Evolutionary conservation across 768 basidiomycete genomes (phyloP).

Genomic region (Leccinum variicolor): DNA sequence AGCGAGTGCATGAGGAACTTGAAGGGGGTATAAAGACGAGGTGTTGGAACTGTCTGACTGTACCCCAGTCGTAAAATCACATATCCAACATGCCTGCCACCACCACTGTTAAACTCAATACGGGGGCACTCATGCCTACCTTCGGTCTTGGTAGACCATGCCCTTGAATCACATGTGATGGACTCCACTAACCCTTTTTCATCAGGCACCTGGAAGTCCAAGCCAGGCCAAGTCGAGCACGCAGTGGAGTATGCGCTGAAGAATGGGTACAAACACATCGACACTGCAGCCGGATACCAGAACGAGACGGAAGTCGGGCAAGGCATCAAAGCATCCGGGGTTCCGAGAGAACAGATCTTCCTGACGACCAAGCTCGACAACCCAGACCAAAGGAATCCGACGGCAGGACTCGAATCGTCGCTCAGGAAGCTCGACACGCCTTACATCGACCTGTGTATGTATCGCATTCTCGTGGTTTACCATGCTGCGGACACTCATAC

Average conservation of each 20-base stretch:
- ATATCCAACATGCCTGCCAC: slow-evolving; percentile 44
- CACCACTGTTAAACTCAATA: slow-evolving; percentile 62
- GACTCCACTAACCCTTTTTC: not conserved
- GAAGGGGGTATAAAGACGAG: slow-evolving; percentile 2
- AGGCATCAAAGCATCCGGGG: slow-evolving; percentile 71
- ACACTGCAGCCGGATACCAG: slow-evolving; percentile 64
- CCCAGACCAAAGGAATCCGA: slow-evolving; percentile 55
- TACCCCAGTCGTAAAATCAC: not conserved
- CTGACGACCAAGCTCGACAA: slow-evolving; percentile 74
- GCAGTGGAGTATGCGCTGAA: slow-evolving; percentile 76
- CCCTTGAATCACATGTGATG: not conserved
- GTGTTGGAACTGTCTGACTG: not conserved
- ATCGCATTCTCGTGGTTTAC: not conserved
- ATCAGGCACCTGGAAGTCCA: slow-evolving; percentile 75
- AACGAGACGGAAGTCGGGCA: slow-evolving; percentile 83
- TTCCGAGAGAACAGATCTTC: slow-evolving; percentile 72
- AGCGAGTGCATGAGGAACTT: not conserved
- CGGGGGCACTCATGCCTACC: slow-evolving; percentile 72
- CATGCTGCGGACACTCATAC: not conserved
- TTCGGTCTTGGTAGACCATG: slow-evolving; percentile 55
- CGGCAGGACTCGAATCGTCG: slow-evolving; percentile 64
- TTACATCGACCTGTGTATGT: slow-evolving; percentile 77
- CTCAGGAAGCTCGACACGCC: slow-evolving; percentile 64
- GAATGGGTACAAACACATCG: slow-evolving; percentile 71
- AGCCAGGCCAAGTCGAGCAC: slow-evolving; percentile 63